Evolutionary conservation across 2,329 filamentous ascomycete genomes (phyloP), one percentile per base, ranked within the genome.

Genomic region (Microdochium nivale): DNA sequence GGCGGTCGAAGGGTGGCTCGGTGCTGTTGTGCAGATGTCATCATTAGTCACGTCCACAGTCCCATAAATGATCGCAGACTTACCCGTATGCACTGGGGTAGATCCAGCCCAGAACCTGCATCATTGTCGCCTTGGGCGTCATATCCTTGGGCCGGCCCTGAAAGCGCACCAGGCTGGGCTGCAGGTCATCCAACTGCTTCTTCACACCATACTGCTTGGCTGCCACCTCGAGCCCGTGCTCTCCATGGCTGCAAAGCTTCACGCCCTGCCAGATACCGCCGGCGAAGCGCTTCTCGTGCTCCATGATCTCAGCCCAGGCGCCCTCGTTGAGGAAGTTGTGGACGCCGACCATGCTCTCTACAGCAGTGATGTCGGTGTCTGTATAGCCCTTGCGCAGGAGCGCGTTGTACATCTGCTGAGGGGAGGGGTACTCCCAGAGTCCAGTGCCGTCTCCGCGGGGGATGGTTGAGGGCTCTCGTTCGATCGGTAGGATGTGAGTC

Each of bases 341-440:
- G 11, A 97, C 90, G 0, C 90, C 87, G 5, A 99, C 94, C 94
- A 99, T 99, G 63, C 86, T 85, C 70, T 96, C 91, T 14, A 99
- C 91, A 3, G 91, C 90, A 21, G 92, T 94, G 51, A 90, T 81
- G 52, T 95, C 91, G 0, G 94, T 97, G 66, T 97, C 91, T 1
- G 87, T 90, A 70, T 96, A 94, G 53, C 94, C 94, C 71, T 99
- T 99, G 57, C 94, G 86, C 55, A 97, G 74, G 71, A 99, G 86
- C 8, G 94, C 94, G 64, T 99, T 97, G 77, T 97, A 99, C 94
- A 99, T 99, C 70, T 99, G 94, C 73, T 99, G 94, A 0, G 94
- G 92, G 0, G 90, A 96, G 0, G 94, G 94, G 66, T 99, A 99
- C 70, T 97, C 94, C 94, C 94, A 99, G 62, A 88, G 95, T 47